Conservation (phyloP, 805 yeast genomes). For the Spathaspora passalidarum region DNA sequence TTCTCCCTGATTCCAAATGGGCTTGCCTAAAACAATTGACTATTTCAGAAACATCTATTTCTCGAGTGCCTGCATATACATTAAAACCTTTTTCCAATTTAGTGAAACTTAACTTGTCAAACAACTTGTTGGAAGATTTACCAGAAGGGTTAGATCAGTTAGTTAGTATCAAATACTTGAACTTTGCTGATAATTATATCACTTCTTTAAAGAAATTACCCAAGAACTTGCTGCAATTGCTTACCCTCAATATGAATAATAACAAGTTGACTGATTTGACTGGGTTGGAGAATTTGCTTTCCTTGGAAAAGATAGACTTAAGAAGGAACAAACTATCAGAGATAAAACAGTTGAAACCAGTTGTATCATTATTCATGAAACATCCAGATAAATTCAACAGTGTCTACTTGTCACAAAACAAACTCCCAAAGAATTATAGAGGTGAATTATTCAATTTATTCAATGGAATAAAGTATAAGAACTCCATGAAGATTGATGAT, state of each 20-base stretch:
- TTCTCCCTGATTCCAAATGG: conserved; percentile 38
- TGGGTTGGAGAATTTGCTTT: conserved; percentile 42
- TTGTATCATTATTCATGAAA: conserved; percentile 31
- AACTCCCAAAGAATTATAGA: conserved; percentile 45
- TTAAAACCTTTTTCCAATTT: conserved; percentile 39
- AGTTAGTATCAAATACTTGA: conserved; percentile 44
- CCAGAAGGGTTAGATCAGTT: conserved; percentile 56
- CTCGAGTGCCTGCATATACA: conserved; percentile 29
- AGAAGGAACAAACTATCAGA: conserved; percentile 44
- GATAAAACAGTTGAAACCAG: conserved; percentile 31
- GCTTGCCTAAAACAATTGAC: conserved; percentile 39
- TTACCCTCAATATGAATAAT: conserved; percentile 50
- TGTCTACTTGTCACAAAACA: conserved; percentile 42
- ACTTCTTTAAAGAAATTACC: conserved; percentile 34
- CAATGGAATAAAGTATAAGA: conserved; percentile 50
- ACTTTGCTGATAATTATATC: conserved; percentile 41
- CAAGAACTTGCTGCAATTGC: conserved; percentile 28
- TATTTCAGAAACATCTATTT: conserved; percentile 38
- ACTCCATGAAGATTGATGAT: conserved; percentile 52
- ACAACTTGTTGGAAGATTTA: conserved; percentile 45
- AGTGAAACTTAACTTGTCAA: conserved; percentile 53
- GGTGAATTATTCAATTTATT: conserved; percentile 54
- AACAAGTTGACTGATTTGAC: conserved; percentile 41
- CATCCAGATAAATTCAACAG: conserved; percentile 32
- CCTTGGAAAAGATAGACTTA: conserved; percentile 51